Base-by-base conservation (phyloP, 495 filamentous ascomycete genomes). In the Hypoxylon crocopeplum region DNA sequence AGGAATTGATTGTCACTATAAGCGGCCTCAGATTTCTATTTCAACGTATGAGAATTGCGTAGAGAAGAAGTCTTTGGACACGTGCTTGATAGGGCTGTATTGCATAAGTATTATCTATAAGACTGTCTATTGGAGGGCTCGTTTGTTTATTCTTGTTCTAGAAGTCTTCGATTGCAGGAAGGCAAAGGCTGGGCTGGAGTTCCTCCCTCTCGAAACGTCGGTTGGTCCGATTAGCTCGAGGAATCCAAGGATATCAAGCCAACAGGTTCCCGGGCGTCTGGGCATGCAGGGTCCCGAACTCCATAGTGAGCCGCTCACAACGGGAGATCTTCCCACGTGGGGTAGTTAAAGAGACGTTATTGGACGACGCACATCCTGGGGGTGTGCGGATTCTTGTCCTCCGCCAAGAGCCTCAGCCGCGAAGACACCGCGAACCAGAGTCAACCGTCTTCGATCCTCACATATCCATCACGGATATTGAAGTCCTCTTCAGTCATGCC, bases 401-500 rank as follows among this genome's bases (percentile, higher is more conserved):
- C 44, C 34, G 62, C 62, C 62, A 66, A 66, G 62, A 66, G 62
- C 62, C 56, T 61, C 62, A 66, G 56, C 62, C 56, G 45, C 51
- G 41, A 61, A 42, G 20, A 30, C 49, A 20, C 55, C 44, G 42
- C 62, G 51, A 60, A 61, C 62, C 51, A 66, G 50, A 42, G 11
- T 20, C 17, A 7, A 5, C 33, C 2, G 29, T 45, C 11, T 1
- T 39, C 30, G 55, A 48, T 37, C 19, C 24, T 59, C 48, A 30
- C 16, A 29, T 49, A 59, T 52, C 47, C 17, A 36, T 54, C 59
- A 13, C 60, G 41, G 60, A 64, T 54, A 58, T 64, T 54, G 54
- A 42, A 40, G 51, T 61, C 50, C 49, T 60, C 22, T 51, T 47
- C 45, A 0, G 42, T 24, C 20, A 21, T 7, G 62, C 62, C 56